Conservation (phyloP, 169 alveolate genomes). For the Miamiensis avidus region DNA sequence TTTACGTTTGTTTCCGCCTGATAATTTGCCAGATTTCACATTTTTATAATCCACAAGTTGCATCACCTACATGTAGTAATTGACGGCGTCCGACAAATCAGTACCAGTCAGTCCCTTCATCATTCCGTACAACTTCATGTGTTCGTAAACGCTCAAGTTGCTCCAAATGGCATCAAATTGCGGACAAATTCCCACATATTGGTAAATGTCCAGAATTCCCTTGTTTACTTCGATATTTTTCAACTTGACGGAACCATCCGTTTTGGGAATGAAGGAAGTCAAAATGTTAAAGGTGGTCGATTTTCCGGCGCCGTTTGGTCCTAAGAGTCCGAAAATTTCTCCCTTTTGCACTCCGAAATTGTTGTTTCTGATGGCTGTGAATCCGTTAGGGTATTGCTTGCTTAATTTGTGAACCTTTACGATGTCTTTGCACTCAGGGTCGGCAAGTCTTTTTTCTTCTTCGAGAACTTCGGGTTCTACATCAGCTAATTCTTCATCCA, state of each 20-base stretch:
- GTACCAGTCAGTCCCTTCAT: constrained; percentile 69
- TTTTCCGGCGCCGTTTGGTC: constrained; percentile 75
- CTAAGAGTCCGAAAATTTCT: constrained; percentile 62
- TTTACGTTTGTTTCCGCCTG: constrained; percentile 69
- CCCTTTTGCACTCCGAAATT: constrained; percentile 55
- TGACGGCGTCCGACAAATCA: constrained; percentile 36
- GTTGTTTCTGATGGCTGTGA: constrained; percentile 62
- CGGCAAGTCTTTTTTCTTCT: background rate
- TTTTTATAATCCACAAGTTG: constrained; percentile 49
- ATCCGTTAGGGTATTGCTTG: constrained; percentile 6
- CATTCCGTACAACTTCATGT: constrained; percentile 64
- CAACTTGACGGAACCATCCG: constrained; percentile 51
- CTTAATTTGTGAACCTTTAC: background rate
- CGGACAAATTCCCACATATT: constrained; percentile 71
- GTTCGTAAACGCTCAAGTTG: constrained; percentile 66
- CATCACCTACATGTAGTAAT: constrained; percentile 55
- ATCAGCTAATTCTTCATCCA: background rate
- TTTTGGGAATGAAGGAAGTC: constrained; percentile 51
- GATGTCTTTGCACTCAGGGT: background rate
- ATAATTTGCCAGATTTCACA: constrained; percentile 55
- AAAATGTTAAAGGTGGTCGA: constrained; percentile 62
- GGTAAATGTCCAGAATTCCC: constrained; percentile 34
- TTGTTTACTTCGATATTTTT: constrained; percentile 56
- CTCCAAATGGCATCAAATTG: constrained; percentile 68
- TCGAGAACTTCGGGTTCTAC: background rate